Conservation (phyloP, 2,329 filamentous ascomycete species). For the Monascus ruber region DNA sequence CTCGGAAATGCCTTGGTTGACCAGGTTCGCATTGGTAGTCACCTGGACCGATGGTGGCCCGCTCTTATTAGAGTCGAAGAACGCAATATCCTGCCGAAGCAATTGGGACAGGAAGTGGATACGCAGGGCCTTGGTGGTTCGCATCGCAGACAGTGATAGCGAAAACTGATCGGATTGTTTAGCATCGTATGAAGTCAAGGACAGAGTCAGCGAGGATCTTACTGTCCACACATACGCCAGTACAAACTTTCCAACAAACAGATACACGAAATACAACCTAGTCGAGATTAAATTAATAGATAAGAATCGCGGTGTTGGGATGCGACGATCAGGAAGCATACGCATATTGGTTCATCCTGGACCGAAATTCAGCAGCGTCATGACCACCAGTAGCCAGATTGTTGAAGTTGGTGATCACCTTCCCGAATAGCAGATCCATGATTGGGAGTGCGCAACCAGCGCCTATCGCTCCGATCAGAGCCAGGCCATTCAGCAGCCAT, state of each 20-base stretch:
- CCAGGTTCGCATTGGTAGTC: slow-evolving; percentile 20
- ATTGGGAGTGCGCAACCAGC: background rate
- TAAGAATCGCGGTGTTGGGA: background rate
- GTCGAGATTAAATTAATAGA: background rate
- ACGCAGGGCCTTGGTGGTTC: slow-evolving; percentile 12
- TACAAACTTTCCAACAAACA: background rate
- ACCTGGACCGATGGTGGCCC: slow-evolving; percentile 9
- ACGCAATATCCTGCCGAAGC: slow-evolving; percentile 15
- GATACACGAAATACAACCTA: background rate
- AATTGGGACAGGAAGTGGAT: slow-evolving; percentile 13
- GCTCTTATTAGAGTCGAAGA: slow-evolving; percentile 12
- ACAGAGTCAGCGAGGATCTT: background rate
- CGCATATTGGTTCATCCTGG: background rate
- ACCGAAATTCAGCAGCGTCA: background rate
- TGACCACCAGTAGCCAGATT: background rate
- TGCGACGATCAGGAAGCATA: background rate
- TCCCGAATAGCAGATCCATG: background rate
- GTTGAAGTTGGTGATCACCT: background rate
- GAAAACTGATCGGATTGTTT: background rate
- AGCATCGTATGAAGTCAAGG: background rate
- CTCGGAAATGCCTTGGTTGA: slow-evolving; percentile 31
- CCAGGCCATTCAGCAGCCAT: background rate
- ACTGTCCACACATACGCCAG: slow-evolving; percentile 13
- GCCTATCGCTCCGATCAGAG: background rate
- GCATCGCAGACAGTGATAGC: slow-evolving; percentile 10